Evolutionary conservation across 2,329 filamentous ascomycete species (phyloP), one percentile per base, ranked within the genome.

Genomic region (Chalaropsis ovoidea): DNA sequence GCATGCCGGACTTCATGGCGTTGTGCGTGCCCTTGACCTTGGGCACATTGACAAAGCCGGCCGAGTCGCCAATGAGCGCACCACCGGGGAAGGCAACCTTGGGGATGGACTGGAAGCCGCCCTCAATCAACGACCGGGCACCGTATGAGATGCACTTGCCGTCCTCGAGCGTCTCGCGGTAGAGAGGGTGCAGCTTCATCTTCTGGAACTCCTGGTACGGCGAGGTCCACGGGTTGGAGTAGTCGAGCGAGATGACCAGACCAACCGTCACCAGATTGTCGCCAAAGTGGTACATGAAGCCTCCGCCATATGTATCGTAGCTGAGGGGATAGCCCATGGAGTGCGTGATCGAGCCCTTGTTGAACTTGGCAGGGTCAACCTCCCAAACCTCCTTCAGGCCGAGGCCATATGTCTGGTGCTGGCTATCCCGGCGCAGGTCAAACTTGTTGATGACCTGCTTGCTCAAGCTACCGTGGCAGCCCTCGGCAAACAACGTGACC

Each of bases 211-310:
- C 94, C 67, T 86, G 84, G 74, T 97, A 99, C 0, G 94, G 94
- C 2, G 92, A 94, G 65, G 97, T 77, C 90, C 93, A 99, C 0
- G 94, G 94, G 76, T 99, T 99, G 52, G 89, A 82, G 75, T 99
- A 99, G 79, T 99, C 94, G 64, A 99, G 82, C 27, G 92, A 92
- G 45, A 95, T 89, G 11, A 99, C 94, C 19, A 97, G 80, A 27
- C 94, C 94, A 65, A 99, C 81, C 70, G 86, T 91, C 68, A 99
- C 93, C 71, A 97, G 83, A 76, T 97, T 99, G 71, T 99, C 93
- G 45, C 92, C 94, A 75, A 97, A 99, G 76, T 99, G 94, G 73
- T 99, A 99, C 89, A 99, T 92, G 86, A 91, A 99, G n/a, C 89
- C 91, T 70, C 94, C 94, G 70, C 94, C 94, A 74, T 99, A 99